These are phyloP conservation scores for Chrysoporthe puriensis DNA, from an alignment of 2,329 filamentous ascomycete genomes.

Conservation along the genomic window DNA sequence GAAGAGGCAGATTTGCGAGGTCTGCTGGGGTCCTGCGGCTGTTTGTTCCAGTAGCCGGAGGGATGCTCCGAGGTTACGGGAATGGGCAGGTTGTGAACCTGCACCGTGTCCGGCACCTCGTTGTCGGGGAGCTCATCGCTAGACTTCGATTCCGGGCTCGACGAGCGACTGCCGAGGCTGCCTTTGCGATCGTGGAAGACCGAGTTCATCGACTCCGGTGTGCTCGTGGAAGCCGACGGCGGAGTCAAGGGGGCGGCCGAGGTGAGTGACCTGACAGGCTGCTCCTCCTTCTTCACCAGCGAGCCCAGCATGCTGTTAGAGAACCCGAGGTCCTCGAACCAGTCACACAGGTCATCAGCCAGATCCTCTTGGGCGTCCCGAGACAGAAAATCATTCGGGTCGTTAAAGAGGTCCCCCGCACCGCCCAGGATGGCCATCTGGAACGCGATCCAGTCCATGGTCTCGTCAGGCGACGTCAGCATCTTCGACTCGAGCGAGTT, in stretches of 20 bases:
- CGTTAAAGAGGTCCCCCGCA: constrained; percentile 54
- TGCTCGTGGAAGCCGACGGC: constrained; percentile 4
- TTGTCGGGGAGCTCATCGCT: constrained; percentile 27
- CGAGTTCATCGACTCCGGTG: constrained; percentile 13
- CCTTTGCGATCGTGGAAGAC: constrained; percentile 23
- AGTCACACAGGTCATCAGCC: constrained; percentile 50
- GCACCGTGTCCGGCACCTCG: constrained; percentile 28
- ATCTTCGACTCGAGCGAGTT: constrained; percentile 33
- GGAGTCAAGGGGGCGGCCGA: background rate
- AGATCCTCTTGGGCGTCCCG: constrained; percentile 31
- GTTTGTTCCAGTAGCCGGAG: constrained; percentile 40
- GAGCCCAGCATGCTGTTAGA: constrained; percentile 42
- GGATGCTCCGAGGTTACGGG: constrained; percentile 42
- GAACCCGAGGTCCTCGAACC: constrained; percentile 58
- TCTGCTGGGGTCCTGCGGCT: constrained; percentile 28
- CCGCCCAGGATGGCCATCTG: constrained; percentile 67
- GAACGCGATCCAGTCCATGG: constrained; percentile 66
- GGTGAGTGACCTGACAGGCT: background rate
- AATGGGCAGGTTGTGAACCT: constrained; percentile 44
- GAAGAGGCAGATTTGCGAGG: constrained; percentile 33
- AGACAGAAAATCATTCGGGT: constrained; percentile 46
- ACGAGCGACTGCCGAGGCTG: constrained; percentile 23
- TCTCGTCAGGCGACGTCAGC: constrained; percentile 50
- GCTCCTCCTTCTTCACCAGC: constrained; percentile 37
- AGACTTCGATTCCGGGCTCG: constrained; percentile 17